phyloP scores from a whole-genome alignment of 2,329 filamentous ascomycete species.

The Fusarium sp. region DNA sequence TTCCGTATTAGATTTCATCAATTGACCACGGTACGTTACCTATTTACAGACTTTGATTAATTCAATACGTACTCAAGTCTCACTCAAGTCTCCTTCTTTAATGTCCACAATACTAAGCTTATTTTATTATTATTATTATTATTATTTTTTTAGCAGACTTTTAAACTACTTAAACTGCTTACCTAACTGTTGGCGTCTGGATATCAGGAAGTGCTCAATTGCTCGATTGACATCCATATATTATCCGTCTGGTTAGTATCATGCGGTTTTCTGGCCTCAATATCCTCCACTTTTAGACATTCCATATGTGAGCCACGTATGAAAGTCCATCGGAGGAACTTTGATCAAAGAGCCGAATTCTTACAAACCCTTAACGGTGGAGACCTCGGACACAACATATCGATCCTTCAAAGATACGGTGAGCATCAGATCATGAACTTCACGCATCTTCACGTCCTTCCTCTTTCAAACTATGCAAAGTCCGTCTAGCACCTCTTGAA shows the following conservation, averaged over 20 bases:
- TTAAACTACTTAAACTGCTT: rapidly evolving
- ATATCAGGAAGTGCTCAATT: background rate
- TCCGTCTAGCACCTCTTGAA: background rate
- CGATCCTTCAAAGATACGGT: background rate
- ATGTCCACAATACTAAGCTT: too few species aligned
- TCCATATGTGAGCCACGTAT: background rate
- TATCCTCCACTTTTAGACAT: too few species aligned
- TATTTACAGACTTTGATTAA: too few species aligned
- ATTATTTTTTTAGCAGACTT: too few species aligned
- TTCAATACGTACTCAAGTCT: rapidly evolving
- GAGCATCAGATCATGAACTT: slow-evolving; percentile 5
- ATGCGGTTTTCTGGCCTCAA: too few species aligned
- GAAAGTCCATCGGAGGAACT: background rate
- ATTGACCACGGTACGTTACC: too few species aligned
- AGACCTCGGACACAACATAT: background rate
- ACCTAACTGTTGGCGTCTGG: background rate
- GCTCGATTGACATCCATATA: rapidly evolving
- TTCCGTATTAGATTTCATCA: background rate
- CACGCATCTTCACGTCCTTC: background rate
- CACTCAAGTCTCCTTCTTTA: rapidly evolving
- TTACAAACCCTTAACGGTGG: background rate
- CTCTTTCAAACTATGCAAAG: background rate
- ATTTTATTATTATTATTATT: too few species aligned
- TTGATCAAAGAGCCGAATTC: background rate
- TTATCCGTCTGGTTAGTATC: rapidly evolving